Conservation (phyloP, 305 asterid species). For the Caryopteris hybrid region DNA sequence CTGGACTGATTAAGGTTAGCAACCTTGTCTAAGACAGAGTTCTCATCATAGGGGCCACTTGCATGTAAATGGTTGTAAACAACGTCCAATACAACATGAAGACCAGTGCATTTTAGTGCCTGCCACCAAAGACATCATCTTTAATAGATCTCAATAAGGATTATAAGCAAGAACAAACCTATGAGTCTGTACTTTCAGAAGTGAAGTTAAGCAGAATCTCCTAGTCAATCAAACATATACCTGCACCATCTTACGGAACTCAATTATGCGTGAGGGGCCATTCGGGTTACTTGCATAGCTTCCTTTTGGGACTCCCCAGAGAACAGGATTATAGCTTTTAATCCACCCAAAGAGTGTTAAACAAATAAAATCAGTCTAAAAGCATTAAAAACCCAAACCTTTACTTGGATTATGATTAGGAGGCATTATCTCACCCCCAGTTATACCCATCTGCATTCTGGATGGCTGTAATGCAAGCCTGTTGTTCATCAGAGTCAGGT, state of each 20-base stretch:
- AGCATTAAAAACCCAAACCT: background rate
- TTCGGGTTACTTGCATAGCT: conserved; percentile 83
- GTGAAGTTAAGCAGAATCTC: background rate
- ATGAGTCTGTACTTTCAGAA: background rate
- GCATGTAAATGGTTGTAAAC: conserved; percentile 95
- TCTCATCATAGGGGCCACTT: conserved; percentile 66
- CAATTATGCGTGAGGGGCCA: conserved; percentile 74
- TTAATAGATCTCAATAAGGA: background rate
- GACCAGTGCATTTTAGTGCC: conserved; percentile 84
- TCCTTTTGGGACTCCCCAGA: conserved; percentile 99
- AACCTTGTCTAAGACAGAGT: conserved; percentile 93
- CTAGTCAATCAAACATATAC: conserved; percentile 28
- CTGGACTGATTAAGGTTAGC: background rate
- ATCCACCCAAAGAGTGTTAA: conserved; percentile 23
- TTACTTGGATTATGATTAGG: conserved; percentile 6
- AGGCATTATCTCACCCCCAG: conserved; percentile 78
- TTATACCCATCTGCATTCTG: conserved; percentile 83
- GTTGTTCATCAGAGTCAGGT: conserved; percentile 89
- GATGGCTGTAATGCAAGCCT: conserved; percentile 69
- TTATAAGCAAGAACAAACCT: background rate
- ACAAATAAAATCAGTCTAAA: conserved; percentile 10
- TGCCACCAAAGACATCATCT: conserved; percentile 36
- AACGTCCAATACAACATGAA: conserved; percentile 84
- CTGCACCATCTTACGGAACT: conserved; percentile 97
- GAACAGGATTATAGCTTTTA: conserved; percentile 87